Base-by-base conservation (phyloP, 768 basidiomycete species). In the Collybiopsis confluens region DNA sequence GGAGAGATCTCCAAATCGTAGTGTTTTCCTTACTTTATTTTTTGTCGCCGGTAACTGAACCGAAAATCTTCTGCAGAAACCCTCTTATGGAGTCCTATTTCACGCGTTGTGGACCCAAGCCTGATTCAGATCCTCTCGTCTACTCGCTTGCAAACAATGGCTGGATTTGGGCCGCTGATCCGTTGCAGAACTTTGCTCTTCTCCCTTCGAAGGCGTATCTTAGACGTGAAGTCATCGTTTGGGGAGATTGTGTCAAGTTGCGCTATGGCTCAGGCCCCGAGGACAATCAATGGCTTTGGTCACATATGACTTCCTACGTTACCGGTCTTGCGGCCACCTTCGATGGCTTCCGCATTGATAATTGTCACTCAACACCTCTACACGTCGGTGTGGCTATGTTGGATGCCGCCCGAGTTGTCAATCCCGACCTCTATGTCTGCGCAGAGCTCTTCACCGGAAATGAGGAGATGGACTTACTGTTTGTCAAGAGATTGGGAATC, bases 141-240 rank as follows among this genome's bases (percentile, higher is more conserved):
- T 89, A 93, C 64, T 86, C 90, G 2, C 73, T 99, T 26, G 97
- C 96, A 4, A 98, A 98, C 70, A 99, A 99, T 65, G 97, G 97
- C 2, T 99, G 97, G 97, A 93, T 99, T 59, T 99, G 97, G 96
- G 73, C 87, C 58, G 95, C 96, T 2, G 86, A 99, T 64, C 96
- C 97, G 0, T 79, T 98, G 15, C 78, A 85, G 58, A 98, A 98
- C 71, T 99, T 99, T 71, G 97, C 96, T 7, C 80, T 90, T 13
- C 80, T 82, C 24, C 89, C 89, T 0, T 98, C 96, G 21, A 97
- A 95, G 67, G 90, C 93, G 0, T 99, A 98, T 70, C 78, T 98
- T 42, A 87, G 93, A 21, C 88, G 97, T 45, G 92, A 98, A 68
- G 93, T 99, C 52, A 98, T 98, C 61, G 92, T 86, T 23, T 99